These are phyloP conservation scores for Trichoderma koningiopsis DNA, from an alignment of 2,329 filamentous ascomycete species.

Conservation along the genomic window DNA sequence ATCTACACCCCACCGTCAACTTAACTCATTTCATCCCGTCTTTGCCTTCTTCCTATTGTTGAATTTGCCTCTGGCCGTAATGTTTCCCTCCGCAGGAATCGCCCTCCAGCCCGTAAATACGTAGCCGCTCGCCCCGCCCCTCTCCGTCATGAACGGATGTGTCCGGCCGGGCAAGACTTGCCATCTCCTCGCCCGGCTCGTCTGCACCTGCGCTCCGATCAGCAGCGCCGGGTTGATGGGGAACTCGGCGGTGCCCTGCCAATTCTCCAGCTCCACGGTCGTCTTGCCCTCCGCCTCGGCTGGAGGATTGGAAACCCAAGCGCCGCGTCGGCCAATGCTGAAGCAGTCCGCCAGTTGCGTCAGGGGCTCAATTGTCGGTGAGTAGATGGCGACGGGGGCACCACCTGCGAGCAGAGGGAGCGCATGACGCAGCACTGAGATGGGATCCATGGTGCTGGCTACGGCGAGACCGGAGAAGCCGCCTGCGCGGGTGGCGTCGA, in stretches of 20 bases:
- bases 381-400: constrained; percentile 84
- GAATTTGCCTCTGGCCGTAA: constrained; percentile 80
- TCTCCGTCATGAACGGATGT: constrained; percentile 89
- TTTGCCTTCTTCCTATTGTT: constrained; percentile 65
- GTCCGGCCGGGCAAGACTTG: constrained; percentile 91
- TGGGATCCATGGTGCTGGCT: constrained; percentile 78
- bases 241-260: constrained; percentile 71
- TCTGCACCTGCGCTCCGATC: constrained; percentile 79
- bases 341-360: constrained; percentile 80
- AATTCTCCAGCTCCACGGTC: constrained; percentile 54
- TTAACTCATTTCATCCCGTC: constrained; percentile 27
- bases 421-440: constrained; percentile 71
- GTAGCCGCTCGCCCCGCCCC: constrained; percentile 87
- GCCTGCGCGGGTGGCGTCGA: constrained; percentile 73
- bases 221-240: constrained; percentile 84
- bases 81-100: constrained; percentile 74
- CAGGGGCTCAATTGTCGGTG: constrained; percentile 76
- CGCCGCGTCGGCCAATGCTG: constrained; percentile 74
- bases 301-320: constrained; percentile 64
- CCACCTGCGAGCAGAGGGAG: constrained; percentile 83
- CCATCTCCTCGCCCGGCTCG: constrained; percentile 75
- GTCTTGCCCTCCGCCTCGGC: constrained; percentile 48
- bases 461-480: constrained; percentile 83
- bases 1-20: background rate
- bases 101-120: constrained; percentile 83